These are phyloP conservation scores for Intubia oerlemansii DNA, from an alignment of 2,329 filamentous ascomycete species.

Conservation along the genomic window DNA sequence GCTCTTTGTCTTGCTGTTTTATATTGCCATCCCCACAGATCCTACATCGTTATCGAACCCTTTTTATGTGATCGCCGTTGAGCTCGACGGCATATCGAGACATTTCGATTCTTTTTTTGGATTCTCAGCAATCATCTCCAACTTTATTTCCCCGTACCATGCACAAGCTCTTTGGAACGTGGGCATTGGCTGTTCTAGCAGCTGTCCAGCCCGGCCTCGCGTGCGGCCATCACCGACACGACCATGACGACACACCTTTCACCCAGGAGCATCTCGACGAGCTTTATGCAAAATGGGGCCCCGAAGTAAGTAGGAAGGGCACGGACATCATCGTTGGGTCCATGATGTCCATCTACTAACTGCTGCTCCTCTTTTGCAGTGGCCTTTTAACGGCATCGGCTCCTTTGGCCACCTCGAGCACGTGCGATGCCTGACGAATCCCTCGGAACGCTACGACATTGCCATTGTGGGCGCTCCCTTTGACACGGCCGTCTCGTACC, in stretches of 20 bases:
- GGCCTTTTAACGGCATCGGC: conserved; percentile 53
- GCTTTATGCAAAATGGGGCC: conserved; percentile 34
- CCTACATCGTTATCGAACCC: too few species aligned
- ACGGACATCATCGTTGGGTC: not conserved
- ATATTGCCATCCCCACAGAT: too few species aligned
- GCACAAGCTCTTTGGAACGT: too few species aligned
- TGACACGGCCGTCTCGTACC: conserved; percentile 51
- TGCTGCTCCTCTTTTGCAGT: too few species aligned
- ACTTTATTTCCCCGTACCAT: too few species aligned
- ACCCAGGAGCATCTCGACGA: conserved; percentile 27
- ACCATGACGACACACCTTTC: conserved; percentile 20
- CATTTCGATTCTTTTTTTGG: too few species aligned
- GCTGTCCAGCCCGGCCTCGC: too few species aligned
- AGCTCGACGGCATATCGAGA: too few species aligned
- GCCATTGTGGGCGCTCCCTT: conserved; percentile 53
- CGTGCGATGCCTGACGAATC: conserved; percentile 46
- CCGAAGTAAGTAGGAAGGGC: conserved; percentile 30
- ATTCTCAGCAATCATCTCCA: too few species aligned
- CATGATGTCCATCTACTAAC: not conserved
- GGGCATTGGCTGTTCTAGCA: too few species aligned
- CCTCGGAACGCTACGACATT: conserved; percentile 44
- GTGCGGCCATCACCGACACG: conserved; percentile 11
- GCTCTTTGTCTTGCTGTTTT: not conserved
- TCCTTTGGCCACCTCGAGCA: conserved; percentile 53
- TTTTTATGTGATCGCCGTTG: too few species aligned